A percentile compares a stretch with the other conserved stretches of the same genome.
Conservation (phyloP, 257 asterid species). For the Avicennia marina region DNA sequence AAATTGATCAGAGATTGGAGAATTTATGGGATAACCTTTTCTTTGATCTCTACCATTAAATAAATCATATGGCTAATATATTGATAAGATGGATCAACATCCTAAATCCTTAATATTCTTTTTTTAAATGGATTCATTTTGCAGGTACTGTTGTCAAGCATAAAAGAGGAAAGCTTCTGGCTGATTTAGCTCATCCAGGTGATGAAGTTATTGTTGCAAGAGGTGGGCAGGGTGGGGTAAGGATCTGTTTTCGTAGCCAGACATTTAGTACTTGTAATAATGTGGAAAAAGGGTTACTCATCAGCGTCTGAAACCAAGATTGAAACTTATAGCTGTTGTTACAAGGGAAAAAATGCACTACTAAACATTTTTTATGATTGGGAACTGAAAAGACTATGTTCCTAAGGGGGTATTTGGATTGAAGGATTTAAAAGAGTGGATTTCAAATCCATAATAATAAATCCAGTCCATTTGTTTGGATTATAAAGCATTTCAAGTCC, state of each 20-base stretch:
- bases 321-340: not conserved
- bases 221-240: slow-evolving; percentile 99
- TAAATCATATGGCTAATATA: not conserved
- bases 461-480: too few relatives aligned
- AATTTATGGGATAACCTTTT: slow-evolving; percentile 4
- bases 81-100: not conserved
- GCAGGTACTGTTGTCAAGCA: slow-evolving; percentile 89
- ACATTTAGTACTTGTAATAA: not conserved
- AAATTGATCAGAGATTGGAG: not conserved
- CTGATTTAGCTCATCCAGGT: slow-evolving; percentile 84
- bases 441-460: too few relatives aligned
- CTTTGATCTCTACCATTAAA: not conserved
- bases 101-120: too few relatives aligned
- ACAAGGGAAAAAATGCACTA: not conserved
- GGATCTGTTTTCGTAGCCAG: slow-evolving; percentile 19
- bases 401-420: too few relatives aligned
- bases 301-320: not conserved
- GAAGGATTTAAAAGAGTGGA: too few relatives aligned
- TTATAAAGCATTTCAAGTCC: too few relatives aligned
- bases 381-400: too few relatives aligned
- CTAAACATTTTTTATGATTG: too few relatives aligned
- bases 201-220: slow-evolving; percentile 88
- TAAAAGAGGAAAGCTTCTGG: slow-evolving; percentile 85
- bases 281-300: not conserved
- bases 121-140: not conserved